These are phyloP conservation scores for Orbilia oligospora DNA, from an alignment of 2,329 filamentous ascomycete species.

Conservation along the genomic window DNA sequence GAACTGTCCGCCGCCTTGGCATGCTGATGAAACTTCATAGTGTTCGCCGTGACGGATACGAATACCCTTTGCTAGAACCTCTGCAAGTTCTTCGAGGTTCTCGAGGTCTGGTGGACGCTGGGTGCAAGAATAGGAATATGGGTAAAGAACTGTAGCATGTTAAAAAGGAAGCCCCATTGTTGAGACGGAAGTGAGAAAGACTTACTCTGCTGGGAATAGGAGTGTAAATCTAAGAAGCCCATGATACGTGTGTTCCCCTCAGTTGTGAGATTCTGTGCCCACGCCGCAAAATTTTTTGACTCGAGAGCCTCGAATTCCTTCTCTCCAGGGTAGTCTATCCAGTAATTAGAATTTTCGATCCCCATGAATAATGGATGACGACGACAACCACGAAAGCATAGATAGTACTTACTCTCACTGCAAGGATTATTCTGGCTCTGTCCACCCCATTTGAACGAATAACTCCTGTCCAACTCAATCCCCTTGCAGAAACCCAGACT, in stretches of 20 bases:
- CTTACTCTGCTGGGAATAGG: constrained; percentile 84
- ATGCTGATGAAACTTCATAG: constrained; percentile 86
- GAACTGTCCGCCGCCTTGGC: constrained; percentile 77
- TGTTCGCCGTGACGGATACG: constrained; percentile 82
- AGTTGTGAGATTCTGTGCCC: constrained; percentile 83
- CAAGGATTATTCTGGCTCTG: constrained; percentile 82
- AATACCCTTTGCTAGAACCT: constrained; percentile 84
- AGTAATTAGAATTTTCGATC: background rate
- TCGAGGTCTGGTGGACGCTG: constrained; percentile 86
- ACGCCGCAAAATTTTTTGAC: constrained; percentile 80
- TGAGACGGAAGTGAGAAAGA: background rate
- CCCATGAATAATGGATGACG: background rate
- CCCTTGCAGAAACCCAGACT: constrained; percentile 86
- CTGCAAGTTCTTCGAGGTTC: constrained; percentile 89
- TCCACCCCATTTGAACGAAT: constrained; percentile 86
- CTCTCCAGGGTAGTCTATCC: constrained; percentile 78
- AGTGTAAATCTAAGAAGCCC: constrained; percentile 91
- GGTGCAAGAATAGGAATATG: constrained; percentile 87
- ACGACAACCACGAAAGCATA: too few species aligned
- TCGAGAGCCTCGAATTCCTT: constrained; percentile 87
- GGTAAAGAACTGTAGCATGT: constrained; percentile 78
- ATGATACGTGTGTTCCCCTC: constrained; percentile 81
- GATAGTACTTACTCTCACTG: constrained; percentile 77
- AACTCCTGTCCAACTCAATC: constrained; percentile 89
- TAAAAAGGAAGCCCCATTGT: background rate